Conservation (phyloP, 495 filamentous ascomycete species). For the Neurospora sp. region DNA sequence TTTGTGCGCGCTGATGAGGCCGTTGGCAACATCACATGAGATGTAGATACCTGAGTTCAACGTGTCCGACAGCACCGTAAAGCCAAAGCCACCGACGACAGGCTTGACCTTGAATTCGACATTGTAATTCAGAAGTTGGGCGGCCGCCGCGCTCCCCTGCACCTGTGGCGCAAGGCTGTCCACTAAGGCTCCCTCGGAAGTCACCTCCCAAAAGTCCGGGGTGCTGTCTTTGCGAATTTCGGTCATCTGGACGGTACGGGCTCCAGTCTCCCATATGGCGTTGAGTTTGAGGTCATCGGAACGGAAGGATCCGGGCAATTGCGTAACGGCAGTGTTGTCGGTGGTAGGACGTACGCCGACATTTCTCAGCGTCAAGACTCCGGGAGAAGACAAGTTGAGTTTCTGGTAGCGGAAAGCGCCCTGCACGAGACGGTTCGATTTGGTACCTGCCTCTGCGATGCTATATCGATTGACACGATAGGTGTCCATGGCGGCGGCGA, state of each 20-base stretch:
- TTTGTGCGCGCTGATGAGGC: too few relatives aligned
- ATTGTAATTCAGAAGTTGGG: too few relatives aligned
- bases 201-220: too few relatives aligned
- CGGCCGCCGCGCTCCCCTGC: too few relatives aligned
- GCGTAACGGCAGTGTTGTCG: background rate
- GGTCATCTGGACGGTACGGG: background rate
- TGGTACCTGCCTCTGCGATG: background rate
- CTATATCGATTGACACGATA: background rate
- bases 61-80: too few relatives aligned
- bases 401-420: background rate
- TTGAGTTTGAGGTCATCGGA: background rate
- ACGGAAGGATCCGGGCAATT: background rate
- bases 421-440: background rate
- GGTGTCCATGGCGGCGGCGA: background rate
- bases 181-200: too few relatives aligned
- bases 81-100: too few relatives aligned
- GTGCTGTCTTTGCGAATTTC: too few relatives aligned
- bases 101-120: too few relatives aligned
- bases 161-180: too few relatives aligned
- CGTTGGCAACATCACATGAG: too few relatives aligned
- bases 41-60: too few relatives aligned
- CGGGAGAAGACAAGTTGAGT: background rate
- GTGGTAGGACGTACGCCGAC: background rate
- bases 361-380: background rate
- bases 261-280: background rate